Evolutionary conservation across 192 early-diverging fungal species (phyloP).

Genomic region (Gonapodya prolifera): DNA sequence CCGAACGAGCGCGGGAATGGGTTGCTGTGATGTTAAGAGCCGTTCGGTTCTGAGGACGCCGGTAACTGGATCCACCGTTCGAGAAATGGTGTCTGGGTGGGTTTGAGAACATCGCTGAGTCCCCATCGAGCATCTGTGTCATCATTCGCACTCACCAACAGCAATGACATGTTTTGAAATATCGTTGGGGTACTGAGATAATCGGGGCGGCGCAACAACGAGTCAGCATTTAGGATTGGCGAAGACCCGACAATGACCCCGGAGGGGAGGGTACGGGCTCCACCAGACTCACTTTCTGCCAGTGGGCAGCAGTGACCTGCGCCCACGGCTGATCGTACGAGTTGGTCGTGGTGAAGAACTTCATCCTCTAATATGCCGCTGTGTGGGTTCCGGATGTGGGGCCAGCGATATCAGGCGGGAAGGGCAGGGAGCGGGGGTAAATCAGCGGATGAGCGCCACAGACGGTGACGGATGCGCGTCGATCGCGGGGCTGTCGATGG

Average conservation of each 20-base stretch:
- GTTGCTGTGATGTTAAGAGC: slow-evolving; percentile 78
- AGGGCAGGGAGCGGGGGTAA: no score
- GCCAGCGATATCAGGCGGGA: no score
- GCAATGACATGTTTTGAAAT: slow-evolving; percentile 78
- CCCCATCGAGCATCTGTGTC: no score
- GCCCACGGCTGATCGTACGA: background rate
- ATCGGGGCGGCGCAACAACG: background rate
- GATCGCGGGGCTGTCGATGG: no score
- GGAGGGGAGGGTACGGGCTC: no score
- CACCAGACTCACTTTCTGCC: background rate
- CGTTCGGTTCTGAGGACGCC: slow-evolving; percentile 82
- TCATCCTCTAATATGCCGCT: no score
- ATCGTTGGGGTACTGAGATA: slow-evolving; percentile 81
- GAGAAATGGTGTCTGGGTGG: slow-evolving; percentile 38
- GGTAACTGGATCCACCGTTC: slow-evolving; percentile 63
- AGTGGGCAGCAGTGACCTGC: background rate
- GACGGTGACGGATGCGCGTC: no score
- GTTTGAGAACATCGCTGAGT: background rate
- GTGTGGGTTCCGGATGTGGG: no score
- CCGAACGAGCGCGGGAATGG: slow-evolving; percentile 63
- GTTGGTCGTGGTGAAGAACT: background rate
- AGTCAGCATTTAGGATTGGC: background rate
- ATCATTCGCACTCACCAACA: slow-evolving; percentile 67
- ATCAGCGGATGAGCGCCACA: no score
- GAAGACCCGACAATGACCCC: no score